phyloP scores from a whole-genome alignment of 1,284 basidiomycete genomes.

The Ceratobasidium theobromae region DNA sequence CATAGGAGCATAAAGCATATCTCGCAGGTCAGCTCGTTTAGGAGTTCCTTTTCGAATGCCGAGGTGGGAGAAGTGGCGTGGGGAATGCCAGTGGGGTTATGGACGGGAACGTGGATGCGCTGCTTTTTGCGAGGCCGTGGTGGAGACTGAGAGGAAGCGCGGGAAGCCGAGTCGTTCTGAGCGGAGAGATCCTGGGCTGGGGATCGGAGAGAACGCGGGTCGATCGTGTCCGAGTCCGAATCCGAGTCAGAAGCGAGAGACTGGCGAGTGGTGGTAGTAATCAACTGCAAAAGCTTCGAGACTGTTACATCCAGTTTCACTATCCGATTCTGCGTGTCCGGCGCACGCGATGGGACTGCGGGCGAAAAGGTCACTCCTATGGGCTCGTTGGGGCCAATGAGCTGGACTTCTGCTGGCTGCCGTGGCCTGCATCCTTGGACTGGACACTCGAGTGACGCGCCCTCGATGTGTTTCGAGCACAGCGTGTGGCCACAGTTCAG shows the following conservation, averaged over 20 bases:
- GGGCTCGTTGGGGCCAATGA: background rate
- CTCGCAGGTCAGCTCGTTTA: conserved; percentile 79
- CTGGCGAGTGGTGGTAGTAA: conserved; percentile 14
- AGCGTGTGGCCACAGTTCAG: conserved; percentile 60
- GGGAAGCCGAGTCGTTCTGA: background rate
- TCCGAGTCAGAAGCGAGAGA: background rate
- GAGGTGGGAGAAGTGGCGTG: conserved; percentile 34
- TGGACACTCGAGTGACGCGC: no score
- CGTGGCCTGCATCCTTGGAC: conserved; percentile 20
- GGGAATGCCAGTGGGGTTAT: background rate
- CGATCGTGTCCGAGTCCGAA: background rate
- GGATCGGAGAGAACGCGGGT: conserved; percentile 7
- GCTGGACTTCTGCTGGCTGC: conserved; percentile 24
- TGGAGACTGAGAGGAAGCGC: conserved; percentile 11
- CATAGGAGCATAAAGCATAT: conserved; percentile 85
- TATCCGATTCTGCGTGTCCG: background rate
- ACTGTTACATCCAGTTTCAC: conserved; percentile 18
- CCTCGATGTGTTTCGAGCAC: conserved; percentile 45
- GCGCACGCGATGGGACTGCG: conserved; percentile 3
- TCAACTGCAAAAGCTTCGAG: conserved; percentile 16
- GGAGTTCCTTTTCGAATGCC: conserved; percentile 72
- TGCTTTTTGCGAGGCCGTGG: conserved; percentile 33
- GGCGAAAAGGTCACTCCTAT: conserved; percentile 22
- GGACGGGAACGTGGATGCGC: conserved; percentile 20
- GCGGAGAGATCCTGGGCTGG: background rate